Conservation (phyloP, 2,329 filamentous ascomycete genomes). For the Coniella lustricola region DNA sequence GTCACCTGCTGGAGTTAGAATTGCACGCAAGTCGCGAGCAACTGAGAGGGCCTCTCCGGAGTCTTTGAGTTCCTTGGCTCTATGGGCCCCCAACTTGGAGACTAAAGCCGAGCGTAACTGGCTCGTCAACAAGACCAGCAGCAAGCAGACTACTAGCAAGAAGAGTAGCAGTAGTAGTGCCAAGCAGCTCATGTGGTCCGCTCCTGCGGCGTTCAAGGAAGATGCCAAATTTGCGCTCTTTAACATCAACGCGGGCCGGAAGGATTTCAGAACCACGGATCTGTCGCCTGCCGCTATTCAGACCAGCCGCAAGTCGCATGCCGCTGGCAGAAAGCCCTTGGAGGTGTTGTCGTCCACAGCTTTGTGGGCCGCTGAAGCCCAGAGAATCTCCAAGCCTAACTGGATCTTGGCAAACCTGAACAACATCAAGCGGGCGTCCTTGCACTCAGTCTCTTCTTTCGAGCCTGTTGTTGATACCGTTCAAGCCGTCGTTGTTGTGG, state of each 20-base stretch:
- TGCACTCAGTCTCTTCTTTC: not conserved
- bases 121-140: conserved; percentile 17
- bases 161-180: not conserved
- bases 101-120: conserved; percentile 20
- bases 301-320: conserved; percentile 24
- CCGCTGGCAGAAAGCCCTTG: conserved; percentile 20
- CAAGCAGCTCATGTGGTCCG: conserved; percentile 26
- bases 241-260: conserved; percentile 17
- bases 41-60: conserved; percentile 22
- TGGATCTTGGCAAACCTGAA: conserved; percentile 22
- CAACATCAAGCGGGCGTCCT: not conserved
- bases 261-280: conserved; percentile 24
- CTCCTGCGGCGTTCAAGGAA: conserved; percentile 10
- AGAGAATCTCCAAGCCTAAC: conserved; percentile 16
- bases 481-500: not conserved
- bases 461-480: too few relatives aligned
- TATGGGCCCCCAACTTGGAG: conserved; percentile 20
- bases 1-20: conserved; percentile 26
- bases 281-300: conserved; percentile 25
- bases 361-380: conserved; percentile 21
- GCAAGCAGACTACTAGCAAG: too few relatives aligned
- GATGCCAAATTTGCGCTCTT: conserved; percentile 21
- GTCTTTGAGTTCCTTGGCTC: conserved; percentile 19
- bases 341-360: conserved; percentile 21
- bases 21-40: conserved; percentile 23